Conservation (phyloP, 163 green algal genomes). For the Coccomyxa subellipsoidea region DNA sequence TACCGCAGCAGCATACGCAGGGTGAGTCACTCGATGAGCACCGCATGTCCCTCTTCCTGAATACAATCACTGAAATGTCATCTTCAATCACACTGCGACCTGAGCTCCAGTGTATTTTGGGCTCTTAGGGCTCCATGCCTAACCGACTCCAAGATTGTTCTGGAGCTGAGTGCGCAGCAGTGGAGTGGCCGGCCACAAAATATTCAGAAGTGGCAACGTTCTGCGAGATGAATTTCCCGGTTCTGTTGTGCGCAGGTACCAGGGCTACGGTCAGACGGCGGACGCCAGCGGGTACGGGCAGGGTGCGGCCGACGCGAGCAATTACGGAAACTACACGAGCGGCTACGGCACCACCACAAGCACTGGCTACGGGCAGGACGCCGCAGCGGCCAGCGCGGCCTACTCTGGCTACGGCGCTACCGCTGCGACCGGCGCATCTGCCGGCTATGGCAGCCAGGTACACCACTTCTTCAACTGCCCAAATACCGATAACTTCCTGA, state of each 20-base stretch:
- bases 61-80: neutral
- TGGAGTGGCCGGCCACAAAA: neutral
- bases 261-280: neutral
- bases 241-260: neutral
- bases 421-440: neutral
- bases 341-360: neutral
- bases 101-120: neutral
- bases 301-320: neutral
- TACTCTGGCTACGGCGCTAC: conserved; percentile 4
- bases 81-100: neutral
- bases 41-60: neutral
- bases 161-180: neutral
- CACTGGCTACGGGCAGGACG: neutral
- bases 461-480: neutral
- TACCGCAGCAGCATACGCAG: neutral
- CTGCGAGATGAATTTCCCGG: neutral
- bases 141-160: too few species aligned
- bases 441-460: conserved; percentile 1
- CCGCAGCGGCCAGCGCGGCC: neutral
- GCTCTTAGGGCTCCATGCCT: too few species aligned
- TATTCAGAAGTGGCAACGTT: neutral
- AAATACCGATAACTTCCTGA: neutral
- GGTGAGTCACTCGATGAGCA: neutral
- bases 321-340: neutral
- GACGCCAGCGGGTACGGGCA: neutral